Conservation (phyloP, 805 yeast genomes). For the Nakazawaea populi region DNA sequence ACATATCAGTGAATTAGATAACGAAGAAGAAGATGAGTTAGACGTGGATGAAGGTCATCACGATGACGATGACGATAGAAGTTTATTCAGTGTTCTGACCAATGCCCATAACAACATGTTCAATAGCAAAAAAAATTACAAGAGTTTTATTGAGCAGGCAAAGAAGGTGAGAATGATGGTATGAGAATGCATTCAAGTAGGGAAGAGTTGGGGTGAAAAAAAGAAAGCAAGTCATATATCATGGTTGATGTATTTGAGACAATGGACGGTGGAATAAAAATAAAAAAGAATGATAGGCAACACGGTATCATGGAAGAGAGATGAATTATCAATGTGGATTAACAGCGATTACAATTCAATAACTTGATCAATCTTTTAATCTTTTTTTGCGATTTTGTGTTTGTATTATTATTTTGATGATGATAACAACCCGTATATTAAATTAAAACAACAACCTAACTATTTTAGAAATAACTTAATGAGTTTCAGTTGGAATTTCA, state of each 20-base stretch:
- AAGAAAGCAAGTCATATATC: no score
- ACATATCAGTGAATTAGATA: not conserved
- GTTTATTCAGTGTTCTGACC: conserved; percentile 9
- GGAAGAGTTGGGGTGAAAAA: no score
- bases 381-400: not conserved
- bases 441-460: conserved; percentile 9
- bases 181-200: no score
- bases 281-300: no score
- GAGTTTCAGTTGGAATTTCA: conserved; percentile 71
- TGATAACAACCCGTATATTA: conserved; percentile 10
- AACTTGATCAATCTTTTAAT: not conserved
- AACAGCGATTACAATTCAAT: not conserved
- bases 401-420: not conserved
- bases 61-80: conserved; percentile 1
- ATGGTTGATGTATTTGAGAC: no score
- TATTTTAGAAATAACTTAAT: conserved; percentile 23
- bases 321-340: not conserved
- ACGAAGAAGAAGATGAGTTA: conserved; percentile 1
- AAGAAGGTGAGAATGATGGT: not conserved
- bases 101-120: not conserved
- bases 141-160: conserved; percentile 9
- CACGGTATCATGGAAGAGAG: no score
- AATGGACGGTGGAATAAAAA: no score
- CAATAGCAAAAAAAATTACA: conserved; percentile 7
- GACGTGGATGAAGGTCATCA: not conserved